These are phyloP conservation scores for Podospora comata DNA, from an alignment of 495 filamentous ascomycete species.

Conservation along the genomic window DNA sequence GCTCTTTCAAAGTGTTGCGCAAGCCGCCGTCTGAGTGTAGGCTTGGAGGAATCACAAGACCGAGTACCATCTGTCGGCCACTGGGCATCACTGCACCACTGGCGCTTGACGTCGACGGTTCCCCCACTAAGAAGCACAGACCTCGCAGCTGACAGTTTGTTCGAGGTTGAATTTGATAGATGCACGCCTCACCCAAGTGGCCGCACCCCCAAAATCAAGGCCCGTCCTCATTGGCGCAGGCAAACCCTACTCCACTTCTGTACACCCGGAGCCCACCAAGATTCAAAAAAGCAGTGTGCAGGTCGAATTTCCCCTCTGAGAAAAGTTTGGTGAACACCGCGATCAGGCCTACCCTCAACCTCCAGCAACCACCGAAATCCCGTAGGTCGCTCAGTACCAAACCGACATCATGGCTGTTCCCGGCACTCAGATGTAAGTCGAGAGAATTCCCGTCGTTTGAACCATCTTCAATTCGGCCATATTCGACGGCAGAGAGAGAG, in stretches of 20 bases:
- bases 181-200: slow-evolving; percentile 10
- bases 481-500: not conserved
- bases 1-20: not conserved
- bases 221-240: slow-evolving; percentile 18
- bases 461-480: not conserved
- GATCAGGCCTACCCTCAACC: slow-evolving; percentile 31
- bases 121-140: slow-evolving; percentile 10
- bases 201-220: not conserved
- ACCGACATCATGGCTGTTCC: slow-evolving; percentile 50
- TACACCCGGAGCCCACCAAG: slow-evolving; percentile 33
- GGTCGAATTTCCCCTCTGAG: slow-evolving; percentile 33
- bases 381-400: slow-evolving; percentile 29
- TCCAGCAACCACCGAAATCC: slow-evolving; percentile 30
- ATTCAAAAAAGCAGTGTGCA: slow-evolving; percentile 36
- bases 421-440: slow-evolving; percentile 56
- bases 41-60: slow-evolving; percentile 2
- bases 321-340: slow-evolving; percentile 34
- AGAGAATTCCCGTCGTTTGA: slow-evolving; percentile 3
- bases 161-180: not conserved
- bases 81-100: slow-evolving; percentile 11
- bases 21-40: not conserved
- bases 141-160: slow-evolving; percentile 9
- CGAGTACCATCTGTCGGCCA: not conserved
- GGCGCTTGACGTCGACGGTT: slow-evolving; percentile 26
- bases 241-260: slow-evolving; percentile 36